Evolutionary conservation across 1,139 yeast species (phyloP).

Genomic region (Magnusiomyces fungicola): DNA sequence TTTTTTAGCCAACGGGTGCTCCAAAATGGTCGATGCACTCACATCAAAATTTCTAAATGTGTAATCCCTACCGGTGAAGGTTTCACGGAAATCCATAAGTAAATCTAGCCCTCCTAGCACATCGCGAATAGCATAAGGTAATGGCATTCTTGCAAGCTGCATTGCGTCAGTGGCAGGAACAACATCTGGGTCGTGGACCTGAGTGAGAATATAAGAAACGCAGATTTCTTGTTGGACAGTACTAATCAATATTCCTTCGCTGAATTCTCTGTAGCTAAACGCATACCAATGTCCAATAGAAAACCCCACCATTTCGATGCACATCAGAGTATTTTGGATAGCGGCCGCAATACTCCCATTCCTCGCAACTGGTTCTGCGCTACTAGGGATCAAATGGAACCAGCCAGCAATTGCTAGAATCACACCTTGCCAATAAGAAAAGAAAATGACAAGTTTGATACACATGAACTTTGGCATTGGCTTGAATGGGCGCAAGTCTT

Average conservation of each 20-base stretch:
- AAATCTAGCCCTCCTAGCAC: constrained; percentile 71
- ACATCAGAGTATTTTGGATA: constrained; percentile 72
- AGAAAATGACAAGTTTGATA: constrained; percentile 88
- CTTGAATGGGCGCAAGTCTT: constrained; percentile 67
- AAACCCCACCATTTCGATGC: constrained; percentile 79
- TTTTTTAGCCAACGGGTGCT: constrained; percentile 53
- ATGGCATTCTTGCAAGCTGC: constrained; percentile 48
- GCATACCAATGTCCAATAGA: constrained; percentile 85
- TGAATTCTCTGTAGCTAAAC: constrained; percentile 70
- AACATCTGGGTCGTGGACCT: too few species aligned
- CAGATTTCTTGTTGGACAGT: too few species aligned
- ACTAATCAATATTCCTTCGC: too few species aligned
- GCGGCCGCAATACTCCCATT: constrained; percentile 33
- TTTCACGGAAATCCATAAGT: constrained; percentile 64
- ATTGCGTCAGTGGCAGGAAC: not conserved
- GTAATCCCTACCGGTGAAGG: constrained; percentile 69
- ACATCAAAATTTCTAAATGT: constrained; percentile 73
- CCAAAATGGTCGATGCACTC: constrained; percentile 61
- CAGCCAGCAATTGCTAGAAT: constrained; percentile 54
- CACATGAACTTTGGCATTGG: constrained; percentile 92
- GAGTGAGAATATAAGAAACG: too few species aligned
- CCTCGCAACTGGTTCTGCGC: constrained; percentile 18
- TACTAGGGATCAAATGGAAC: constrained; percentile 43
- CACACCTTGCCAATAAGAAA: constrained; percentile 95
- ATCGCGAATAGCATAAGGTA: constrained; percentile 62